These are phyloP conservation scores for Gautieria morchelliformis DNA, from an alignment of 768 basidiomycete genomes.

Conservation along the genomic window DNA sequence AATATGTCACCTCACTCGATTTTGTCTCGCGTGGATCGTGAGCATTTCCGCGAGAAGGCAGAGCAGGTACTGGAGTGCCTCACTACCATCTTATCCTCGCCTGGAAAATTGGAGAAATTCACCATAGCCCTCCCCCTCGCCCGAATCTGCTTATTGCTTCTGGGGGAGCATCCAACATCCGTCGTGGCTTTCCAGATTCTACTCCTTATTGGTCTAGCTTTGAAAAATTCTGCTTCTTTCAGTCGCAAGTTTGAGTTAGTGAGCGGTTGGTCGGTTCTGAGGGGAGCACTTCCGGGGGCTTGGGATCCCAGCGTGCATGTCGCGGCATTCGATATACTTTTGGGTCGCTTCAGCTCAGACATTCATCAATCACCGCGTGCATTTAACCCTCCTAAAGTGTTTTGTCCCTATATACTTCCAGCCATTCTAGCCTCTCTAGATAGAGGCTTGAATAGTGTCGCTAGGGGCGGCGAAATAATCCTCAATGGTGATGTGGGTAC, in stretches of 20 bases:
- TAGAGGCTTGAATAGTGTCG: constrained; percentile 35
- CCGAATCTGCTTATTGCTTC: constrained; percentile 68
- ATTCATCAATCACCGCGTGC: constrained; percentile 19
- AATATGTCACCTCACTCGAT: constrained; percentile 43
- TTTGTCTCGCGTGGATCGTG: constrained; percentile 46
- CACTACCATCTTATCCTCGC: constrained; percentile 48
- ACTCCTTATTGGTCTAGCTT: constrained; percentile 45
- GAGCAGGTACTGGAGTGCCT: constrained; percentile 60
- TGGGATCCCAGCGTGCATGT: constrained; percentile 66
- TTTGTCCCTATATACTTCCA: constrained; percentile 62
- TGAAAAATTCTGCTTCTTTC: constrained; percentile 51
- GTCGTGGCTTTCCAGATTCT: constrained; percentile 51
- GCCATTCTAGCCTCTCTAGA: constrained; percentile 64
- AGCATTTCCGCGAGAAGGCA: constrained; percentile 44
- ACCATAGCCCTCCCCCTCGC: constrained; percentile 65
- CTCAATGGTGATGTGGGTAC: constrained; percentile 21
- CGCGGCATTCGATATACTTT: constrained; percentile 58
- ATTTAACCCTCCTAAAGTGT: constrained; percentile 17
- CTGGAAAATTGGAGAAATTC: constrained; percentile 57
- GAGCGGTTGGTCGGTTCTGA: constrained; percentile 74
- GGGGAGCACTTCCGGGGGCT: constrained; percentile 48
- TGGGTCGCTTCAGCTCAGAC: constrained; percentile 33
- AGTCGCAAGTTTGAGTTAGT: constrained; percentile 75
- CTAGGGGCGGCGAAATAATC: background rate
- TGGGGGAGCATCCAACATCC: constrained; percentile 62